Evolutionary conservation across 768 basidiomycete species (phyloP).

Genomic region (Leucocoprinus birnbaumii): DNA sequence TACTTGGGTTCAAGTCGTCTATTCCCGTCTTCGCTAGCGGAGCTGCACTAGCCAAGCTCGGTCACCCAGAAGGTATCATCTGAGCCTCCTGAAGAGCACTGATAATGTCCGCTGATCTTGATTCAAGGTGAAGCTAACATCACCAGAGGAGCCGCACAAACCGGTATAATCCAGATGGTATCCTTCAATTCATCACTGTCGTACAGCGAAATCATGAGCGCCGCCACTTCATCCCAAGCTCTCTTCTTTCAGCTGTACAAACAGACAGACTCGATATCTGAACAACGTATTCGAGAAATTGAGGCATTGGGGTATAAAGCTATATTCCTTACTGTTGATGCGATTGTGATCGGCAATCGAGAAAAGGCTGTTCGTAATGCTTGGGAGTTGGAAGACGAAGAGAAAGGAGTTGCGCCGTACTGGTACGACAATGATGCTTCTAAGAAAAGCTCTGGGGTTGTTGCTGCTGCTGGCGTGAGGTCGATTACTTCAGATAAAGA

Average conservation of each 20-base stretch:
- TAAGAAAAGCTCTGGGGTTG: conserved; percentile 30
- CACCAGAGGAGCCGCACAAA: conserved; percentile 61
- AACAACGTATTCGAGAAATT: conserved; percentile 66
- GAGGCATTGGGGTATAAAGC: conserved; percentile 79
- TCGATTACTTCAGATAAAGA: conserved; percentile 57
- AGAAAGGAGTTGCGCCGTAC: conserved; percentile 32
- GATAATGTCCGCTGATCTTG: no score
- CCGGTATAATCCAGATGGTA: conserved; percentile 82
- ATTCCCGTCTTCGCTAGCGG: conserved; percentile 85
- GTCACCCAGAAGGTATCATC: conserved; percentile 71
- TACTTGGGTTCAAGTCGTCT: conserved; percentile 66
- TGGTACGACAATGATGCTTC: conserved; percentile 31
- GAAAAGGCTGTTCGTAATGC: conserved; percentile 69
- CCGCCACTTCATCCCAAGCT: conserved; percentile 51
- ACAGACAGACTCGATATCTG: conserved; percentile 62
- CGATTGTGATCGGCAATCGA: conserved; percentile 77
- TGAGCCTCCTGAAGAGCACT: not conserved
- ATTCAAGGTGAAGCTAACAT: conserved; percentile 88
- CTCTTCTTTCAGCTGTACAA: conserved; percentile 90
- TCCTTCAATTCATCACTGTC: conserved; percentile 77
- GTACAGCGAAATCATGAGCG: conserved; percentile 56
- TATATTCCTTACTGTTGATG: conserved; percentile 91
- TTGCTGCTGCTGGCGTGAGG: conserved; percentile 57
- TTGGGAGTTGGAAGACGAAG: conserved; percentile 55
- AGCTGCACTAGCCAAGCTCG: conserved; percentile 81